Base-by-base conservation (phyloP, 176 grass and related monocot species). In the Rhipidocladum racemiflorum region DNA sequence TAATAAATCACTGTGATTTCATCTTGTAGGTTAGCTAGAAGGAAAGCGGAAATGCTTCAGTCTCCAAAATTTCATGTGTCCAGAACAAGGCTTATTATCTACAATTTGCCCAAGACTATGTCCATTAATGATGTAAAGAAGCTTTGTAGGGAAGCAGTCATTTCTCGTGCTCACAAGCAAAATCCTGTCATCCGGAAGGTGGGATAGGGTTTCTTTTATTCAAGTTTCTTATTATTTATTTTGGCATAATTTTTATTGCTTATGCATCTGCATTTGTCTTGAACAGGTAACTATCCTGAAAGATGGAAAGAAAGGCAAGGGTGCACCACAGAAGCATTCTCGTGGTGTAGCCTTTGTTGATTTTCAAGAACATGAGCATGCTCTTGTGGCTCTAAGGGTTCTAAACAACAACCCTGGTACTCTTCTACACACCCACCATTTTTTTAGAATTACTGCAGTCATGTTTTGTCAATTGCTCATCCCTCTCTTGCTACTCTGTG, bases 31-130 rank as follows among this genome's bases (percentile, higher is more conserved):
- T 88, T 92, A 49, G 75, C 85, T 66, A 98, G 84, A 84, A 95
- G 92, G 75, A 98, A 98, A 86, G 29, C 29, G 13, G 90, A 93
- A 85, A 98, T 95, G 95, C 88, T 98, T 50, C 84, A 82, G 73
- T 98, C 95, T 85, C 95, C 95, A 85, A 98, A 98, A 79, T 98
- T 98, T 60, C 92, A 98, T 24, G 95, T 98, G 32, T 95, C 95
- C 28, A 91, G 82, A 86, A 98, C 90, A 77, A 91, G 87, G 70
- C 85, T 98, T 85, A 95, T 98, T 76, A 90, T 98, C 55, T 98
- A 98, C 83, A 95, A 95, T 88, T 87, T 98, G 83, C 95, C 95
- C 13, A 95, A 95, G 87, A 98, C 87, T 67, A 88, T 98, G 95
- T 91, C 86, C 23, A 76, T 90, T 71, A 88, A 89, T 61, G 84